Evolutionary conservation across 2,329 filamentous ascomycete genomes (phyloP).

Genomic region (Claviceps purpurea): DNA sequence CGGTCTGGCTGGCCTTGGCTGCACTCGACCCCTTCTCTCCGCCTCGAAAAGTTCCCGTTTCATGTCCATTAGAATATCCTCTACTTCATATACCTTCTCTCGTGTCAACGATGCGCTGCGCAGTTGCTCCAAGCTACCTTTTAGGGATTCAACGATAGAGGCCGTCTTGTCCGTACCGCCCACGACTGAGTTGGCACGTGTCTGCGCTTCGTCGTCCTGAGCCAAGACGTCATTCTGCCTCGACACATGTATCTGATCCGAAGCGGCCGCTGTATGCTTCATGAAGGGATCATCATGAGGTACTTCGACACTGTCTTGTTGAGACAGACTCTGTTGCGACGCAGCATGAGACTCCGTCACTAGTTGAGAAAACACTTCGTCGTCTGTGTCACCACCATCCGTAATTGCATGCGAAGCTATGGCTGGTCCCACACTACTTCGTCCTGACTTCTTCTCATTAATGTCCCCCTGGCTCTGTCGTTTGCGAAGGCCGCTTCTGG

Average conservation of each 20-base stretch:
- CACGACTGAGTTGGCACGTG: conserved; percentile 2
- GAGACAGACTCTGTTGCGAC: conserved; percentile 19
- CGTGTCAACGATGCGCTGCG: conserved; percentile 45
- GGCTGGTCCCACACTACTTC: conserved; percentile 6
- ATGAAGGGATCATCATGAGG: not conserved
- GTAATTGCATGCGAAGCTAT: conserved; percentile 2
- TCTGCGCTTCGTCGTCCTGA: conserved; percentile 3
- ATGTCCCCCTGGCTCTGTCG: conserved; percentile 5
- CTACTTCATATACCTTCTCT: conserved; percentile 55
- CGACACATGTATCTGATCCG: not conserved
- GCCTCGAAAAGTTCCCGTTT: conserved; percentile 62
- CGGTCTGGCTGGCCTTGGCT: conserved; percentile 10
- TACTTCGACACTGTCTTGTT: conserved; percentile 2
- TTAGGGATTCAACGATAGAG: conserved; percentile 20
- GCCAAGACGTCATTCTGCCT: conserved; percentile 1
- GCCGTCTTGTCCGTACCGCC: conserved; percentile 7
- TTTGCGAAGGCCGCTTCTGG: conserved; percentile 10
- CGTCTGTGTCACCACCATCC: conserved; percentile 24
- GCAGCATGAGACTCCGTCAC: conserved; percentile 27
- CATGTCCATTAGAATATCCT: conserved; percentile 69
- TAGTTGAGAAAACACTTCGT: conserved; percentile 28
- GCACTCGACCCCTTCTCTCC: conserved; percentile 36
- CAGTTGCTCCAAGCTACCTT: conserved; percentile 39
- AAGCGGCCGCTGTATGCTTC: not conserved
- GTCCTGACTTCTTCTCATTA: not conserved